Evolutionary conservation across 1,284 basidiomycete genomes (phyloP).

Genomic region (Boletus semigastroideus): DNA sequence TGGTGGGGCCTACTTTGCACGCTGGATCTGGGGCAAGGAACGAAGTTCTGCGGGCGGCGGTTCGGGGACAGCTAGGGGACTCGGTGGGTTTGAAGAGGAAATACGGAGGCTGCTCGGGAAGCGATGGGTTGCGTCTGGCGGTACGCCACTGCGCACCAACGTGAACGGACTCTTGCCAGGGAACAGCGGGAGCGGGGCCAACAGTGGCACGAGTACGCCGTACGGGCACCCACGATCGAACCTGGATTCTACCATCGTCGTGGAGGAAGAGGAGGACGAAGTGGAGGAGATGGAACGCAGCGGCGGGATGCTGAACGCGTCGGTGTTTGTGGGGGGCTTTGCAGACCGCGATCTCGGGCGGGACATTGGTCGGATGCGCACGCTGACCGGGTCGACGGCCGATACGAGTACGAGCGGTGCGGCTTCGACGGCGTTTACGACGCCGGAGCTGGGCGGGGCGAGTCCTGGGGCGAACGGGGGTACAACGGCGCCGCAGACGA

Average conservation of each 20-base stretch:
- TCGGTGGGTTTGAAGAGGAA: slow-evolving; percentile 75
- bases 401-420: slow-evolving; percentile 41
- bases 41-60: slow-evolving; percentile 36
- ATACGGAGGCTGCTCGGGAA: slow-evolving; percentile 65
- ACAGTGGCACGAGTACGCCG: slow-evolving; percentile 61
- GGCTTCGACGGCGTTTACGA: slow-evolving; percentile 60
- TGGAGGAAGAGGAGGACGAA: slow-evolving; percentile 77
- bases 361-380: slow-evolving; percentile 39
- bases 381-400: slow-evolving; percentile 50
- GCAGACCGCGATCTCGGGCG: slow-evolving; percentile 39
- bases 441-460: slow-evolving; percentile 50
- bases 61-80: slow-evolving; percentile 38
- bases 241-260: slow-evolving; percentile 59
- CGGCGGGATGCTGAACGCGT: slow-evolving; percentile 27
- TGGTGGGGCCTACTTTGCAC: slow-evolving; percentile 71
- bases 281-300: slow-evolving; percentile 51
- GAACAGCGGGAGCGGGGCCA: slow-evolving; percentile 40
- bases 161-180: slow-evolving; percentile 39
- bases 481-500: slow-evolving; percentile 34
- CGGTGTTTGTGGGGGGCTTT: slow-evolving; percentile 36
- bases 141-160: slow-evolving; percentile 54
- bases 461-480: slow-evolving; percentile 25
- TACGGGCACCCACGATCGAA: slow-evolving; percentile 52
- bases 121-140: slow-evolving; percentile 65
- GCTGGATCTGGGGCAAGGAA: slow-evolving; percentile 81